A percentile compares a stretch with the other conserved stretches of the same genome.
Evolutionary conservation across 345 rosid genomes (phyloP).

Genomic region (Boechera stricta): DNA sequence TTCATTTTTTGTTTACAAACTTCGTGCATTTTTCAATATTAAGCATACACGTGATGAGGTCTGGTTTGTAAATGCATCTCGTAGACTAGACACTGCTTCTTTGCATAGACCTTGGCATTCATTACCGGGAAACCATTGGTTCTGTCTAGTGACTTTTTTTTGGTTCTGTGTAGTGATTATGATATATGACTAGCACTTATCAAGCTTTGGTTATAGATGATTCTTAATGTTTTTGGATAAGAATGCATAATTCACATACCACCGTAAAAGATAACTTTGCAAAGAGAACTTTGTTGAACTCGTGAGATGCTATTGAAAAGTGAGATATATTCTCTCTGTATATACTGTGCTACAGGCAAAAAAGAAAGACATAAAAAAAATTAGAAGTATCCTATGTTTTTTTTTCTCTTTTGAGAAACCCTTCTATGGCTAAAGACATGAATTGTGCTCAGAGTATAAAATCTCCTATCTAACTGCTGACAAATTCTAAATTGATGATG

Average conservation of each 20-base stretch:
- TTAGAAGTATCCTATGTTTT: neutral
- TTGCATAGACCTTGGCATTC: conserved; percentile 3
- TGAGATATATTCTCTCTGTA: conserved; percentile 22
- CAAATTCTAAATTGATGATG: neutral
- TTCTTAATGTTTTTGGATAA: neutral
- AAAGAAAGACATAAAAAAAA: conserved; percentile 21
- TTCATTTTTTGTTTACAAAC: neutral
- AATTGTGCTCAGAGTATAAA: conserved; percentile 6
- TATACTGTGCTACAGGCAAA: conserved; percentile 27
- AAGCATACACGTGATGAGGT: neutral
- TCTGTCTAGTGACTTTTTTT: neutral
- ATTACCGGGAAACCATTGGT: neutral
- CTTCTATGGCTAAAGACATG: neutral
- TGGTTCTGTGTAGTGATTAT: conserved; percentile 8
- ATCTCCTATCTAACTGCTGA: conserved; percentile 24
- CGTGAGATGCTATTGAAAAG: conserved; percentile 24
- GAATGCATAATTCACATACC: conserved; percentile 3
- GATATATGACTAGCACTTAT: conserved; percentile 11
- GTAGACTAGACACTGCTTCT: neutral
- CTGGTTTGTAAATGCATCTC: neutral
- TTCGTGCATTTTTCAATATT: neutral
- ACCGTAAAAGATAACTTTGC: neutral
- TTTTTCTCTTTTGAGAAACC: neutral
- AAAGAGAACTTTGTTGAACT: conserved; percentile 34
- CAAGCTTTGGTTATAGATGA: conserved; percentile 16